Evolutionary conservation across 352 stramenopile genomes (phyloP).

Genomic region (Pythium aphanidermatum): DNA sequence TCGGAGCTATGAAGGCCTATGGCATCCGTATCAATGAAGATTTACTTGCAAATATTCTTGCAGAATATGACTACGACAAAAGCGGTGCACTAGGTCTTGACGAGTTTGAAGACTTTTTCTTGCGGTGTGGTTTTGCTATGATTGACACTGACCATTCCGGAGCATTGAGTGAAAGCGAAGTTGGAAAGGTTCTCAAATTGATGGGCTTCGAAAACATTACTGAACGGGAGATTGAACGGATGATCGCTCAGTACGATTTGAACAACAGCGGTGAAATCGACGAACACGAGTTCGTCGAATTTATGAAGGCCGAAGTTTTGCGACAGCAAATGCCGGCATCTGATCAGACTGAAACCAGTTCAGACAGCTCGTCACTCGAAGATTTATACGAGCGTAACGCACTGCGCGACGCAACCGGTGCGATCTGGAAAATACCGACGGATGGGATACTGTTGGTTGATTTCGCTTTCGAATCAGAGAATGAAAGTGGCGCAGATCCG

Average conservation of each 20-base stretch:
- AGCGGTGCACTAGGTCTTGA: conserved; percentile 33
- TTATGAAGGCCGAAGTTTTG: conserved; percentile 55
- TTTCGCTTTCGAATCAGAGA: conserved; percentile 22
- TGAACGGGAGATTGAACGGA: conserved; percentile 31
- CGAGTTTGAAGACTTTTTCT: conserved; percentile 54
- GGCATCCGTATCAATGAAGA: conserved; percentile 33
- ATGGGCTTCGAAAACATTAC: conserved; percentile 38
- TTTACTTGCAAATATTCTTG: conserved; percentile 24
- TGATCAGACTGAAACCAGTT: background rate
- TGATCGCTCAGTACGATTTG: conserved; percentile 62
- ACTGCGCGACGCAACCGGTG: conserved; percentile 23
- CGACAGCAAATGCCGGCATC: background rate
- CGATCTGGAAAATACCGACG: conserved; percentile 35
- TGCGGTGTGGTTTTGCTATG: conserved; percentile 49
- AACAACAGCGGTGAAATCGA: conserved; percentile 71
- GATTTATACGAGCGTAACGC: conserved; percentile 24
- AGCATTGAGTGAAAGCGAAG: conserved; percentile 37
- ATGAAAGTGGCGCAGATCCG: no score
- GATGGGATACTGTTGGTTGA: conserved; percentile 29
- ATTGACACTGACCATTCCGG: conserved; percentile 55
- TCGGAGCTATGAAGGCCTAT: conserved; percentile 25
- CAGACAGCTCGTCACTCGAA: conserved; percentile 7
- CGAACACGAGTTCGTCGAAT: conserved; percentile 64
- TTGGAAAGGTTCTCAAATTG: conserved; percentile 42
- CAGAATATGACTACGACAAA: conserved; percentile 51